These are phyloP conservation scores for Benincasa hispida DNA, from an alignment of 306 rosid genomes.

Conservation along the genomic window DNA sequence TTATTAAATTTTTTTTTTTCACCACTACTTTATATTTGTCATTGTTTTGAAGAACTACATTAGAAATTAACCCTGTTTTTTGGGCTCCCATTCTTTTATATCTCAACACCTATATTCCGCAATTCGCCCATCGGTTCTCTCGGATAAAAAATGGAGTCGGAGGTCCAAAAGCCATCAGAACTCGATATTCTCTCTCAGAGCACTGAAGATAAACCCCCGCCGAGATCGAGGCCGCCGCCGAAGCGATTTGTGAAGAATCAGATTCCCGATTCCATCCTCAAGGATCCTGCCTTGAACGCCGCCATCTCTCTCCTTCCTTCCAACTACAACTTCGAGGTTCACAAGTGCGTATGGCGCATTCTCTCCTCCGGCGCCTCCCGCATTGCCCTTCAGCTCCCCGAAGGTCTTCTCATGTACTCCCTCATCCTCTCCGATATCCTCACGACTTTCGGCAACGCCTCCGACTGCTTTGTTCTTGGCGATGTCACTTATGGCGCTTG, in stretches of 20 bases:
- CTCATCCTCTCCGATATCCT: slow-evolving; percentile 68
- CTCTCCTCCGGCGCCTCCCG: slow-evolving; percentile 48
- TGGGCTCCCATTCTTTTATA: too few relatives aligned
- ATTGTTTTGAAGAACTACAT: too few relatives aligned
- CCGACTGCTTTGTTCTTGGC: slow-evolving; percentile 54
- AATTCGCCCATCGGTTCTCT: background rate
- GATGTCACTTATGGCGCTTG: slow-evolving; percentile 87
- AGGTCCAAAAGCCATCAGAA: background rate
- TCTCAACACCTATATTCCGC: too few relatives aligned
- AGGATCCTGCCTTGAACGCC: slow-evolving; percentile 29
- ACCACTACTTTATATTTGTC: too few relatives aligned
- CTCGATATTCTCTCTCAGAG: background rate
- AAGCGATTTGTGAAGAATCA: slow-evolving; percentile 42
- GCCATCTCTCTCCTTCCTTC: slow-evolving; percentile 34
- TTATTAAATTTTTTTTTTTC: too few relatives aligned
- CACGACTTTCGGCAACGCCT: slow-evolving; percentile 53
- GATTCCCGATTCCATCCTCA: slow-evolving; percentile 35
- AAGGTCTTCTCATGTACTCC: slow-evolving; percentile 91
- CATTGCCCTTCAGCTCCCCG: slow-evolving; percentile 76
- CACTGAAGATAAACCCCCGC: background rate
- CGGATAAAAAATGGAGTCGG: background rate
- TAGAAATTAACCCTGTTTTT: too few relatives aligned
- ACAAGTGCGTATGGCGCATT: slow-evolving; percentile 76
- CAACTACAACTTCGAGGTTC: slow-evolving; percentile 82
- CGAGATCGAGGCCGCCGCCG: slow-evolving; percentile 9